Conservation (phyloP, 768 basidiomycete genomes). For the Boletellus sp. region DNA sequence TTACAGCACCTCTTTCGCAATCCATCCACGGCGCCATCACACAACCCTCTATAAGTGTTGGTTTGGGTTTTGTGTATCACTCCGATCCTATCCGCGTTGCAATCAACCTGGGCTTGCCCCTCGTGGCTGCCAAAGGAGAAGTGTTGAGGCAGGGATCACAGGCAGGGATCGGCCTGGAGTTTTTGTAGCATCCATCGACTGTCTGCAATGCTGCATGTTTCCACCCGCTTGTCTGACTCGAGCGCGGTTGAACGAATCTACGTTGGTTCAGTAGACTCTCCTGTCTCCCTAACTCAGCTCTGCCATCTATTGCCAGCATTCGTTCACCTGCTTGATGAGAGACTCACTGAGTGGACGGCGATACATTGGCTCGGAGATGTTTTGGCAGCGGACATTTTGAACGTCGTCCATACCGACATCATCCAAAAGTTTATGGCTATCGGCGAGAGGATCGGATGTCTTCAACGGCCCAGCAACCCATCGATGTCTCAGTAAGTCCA, state of each 20-base stretch:
- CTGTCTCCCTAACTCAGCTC: no score
- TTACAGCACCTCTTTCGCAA: constrained; percentile 5
- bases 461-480: no score
- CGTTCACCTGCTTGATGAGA: no score
- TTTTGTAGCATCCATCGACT: constrained; percentile 44
- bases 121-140: constrained; percentile 66
- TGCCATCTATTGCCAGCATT: no score
- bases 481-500: no score
- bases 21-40: constrained; percentile 17
- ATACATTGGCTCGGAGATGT: no score
- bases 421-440: no score
- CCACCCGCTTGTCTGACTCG: background rate
- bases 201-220: constrained; percentile 9
- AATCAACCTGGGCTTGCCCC: constrained; percentile 82
- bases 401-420: no score
- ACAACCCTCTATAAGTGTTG: constrained; percentile 66
- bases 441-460: no score
- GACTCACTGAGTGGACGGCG: no score
- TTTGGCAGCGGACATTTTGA: no score
- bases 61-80: constrained; percentile 78
- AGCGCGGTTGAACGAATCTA: background rate
- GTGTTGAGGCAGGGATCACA: constrained; percentile 67
- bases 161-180: constrained; percentile 78
- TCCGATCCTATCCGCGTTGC: constrained; percentile 82
- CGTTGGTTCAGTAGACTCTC: no score